Conservation (phyloP, 2,329 filamentous ascomycete species). For the Fusarium sp. region DNA sequence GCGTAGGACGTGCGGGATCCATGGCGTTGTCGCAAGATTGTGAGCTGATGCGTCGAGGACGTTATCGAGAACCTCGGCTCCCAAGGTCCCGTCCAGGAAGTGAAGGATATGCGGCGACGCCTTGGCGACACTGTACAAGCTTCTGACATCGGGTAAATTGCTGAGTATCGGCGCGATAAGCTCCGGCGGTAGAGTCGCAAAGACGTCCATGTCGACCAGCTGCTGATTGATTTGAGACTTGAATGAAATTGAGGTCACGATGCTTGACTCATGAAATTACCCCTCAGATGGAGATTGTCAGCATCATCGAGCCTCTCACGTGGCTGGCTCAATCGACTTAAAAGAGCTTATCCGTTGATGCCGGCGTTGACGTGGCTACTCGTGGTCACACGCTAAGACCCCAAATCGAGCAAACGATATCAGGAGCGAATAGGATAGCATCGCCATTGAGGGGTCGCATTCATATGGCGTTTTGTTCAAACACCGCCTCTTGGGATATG, state of each 20-base stretch:
- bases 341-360: background rate
- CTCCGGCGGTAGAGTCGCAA: conserved; percentile 9
- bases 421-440: conserved; percentile 10
- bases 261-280: background rate
- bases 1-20: conserved; percentile 20
- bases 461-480: background rate
- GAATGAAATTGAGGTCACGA: background rate
- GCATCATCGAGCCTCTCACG: conserved; percentile 12
- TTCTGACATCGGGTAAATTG: conserved; percentile 2
- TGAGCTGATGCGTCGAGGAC: conserved; percentile 12
- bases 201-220: conserved; percentile 12
- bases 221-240: background rate
- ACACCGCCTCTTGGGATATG: background rate
- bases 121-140: background rate
- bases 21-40: background rate
- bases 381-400: background rate
- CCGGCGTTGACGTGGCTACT: background rate
- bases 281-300: conserved; percentile 4
- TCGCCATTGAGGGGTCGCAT: conserved; percentile 6
- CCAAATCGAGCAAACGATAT: background rate
- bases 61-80: conserved; percentile 3
- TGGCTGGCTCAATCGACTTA: background rate
- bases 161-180: conserved; percentile 11
- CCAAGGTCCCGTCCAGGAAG: conserved; percentile 9
- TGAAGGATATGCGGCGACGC: conserved; percentile 12